Evolutionary conservation across 768 basidiomycete genomes (phyloP), one percentile per base, ranked within the genome.

Genomic region (Kwoniella bestiolae): DNA sequence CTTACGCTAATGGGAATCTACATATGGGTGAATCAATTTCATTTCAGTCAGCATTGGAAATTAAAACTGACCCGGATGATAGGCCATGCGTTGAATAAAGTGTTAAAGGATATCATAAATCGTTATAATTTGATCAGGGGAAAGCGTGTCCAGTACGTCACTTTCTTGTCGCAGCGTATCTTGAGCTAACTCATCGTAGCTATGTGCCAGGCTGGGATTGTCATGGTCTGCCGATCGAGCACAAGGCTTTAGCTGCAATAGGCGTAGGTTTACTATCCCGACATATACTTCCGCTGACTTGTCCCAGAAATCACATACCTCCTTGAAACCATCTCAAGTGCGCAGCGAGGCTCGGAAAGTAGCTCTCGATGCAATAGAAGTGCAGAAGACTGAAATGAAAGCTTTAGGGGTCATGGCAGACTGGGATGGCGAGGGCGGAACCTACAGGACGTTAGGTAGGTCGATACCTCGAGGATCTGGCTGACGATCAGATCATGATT

Each of bases 161-260:
- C 12, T 4, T 44, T 11, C 18, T 66, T 2, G 14, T 28, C 9
- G 3, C 35, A n/a, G 29, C 18, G 32, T 25, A 5, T 18, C 2
- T 11, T 5, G 18, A 41, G 38, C 12, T 14, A 29, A 11, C 53
- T 67, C 28, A 63, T 35, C 12, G n/a, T 63, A 97, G 95, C 74
- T 97, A 94, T 82, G 81, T 91, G 14, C 94, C 95, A 35, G 95
- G 95, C 9, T 99, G 93, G 92, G 95, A 99, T 75, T 98, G 95
- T 74, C 95, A 99, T 79, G 95, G 95, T 5, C 86, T 97, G 12
- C 95, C 95, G 0, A 97, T 98, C 66, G 95, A 98, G 79, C 92
- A 92, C 70, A 97, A 96, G 75, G 91, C 94, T 0, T 82, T 99
- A 35, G 84, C 89, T 65, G 86, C 89, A 25, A 84, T 95, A 28